These are phyloP conservation scores for Aureobasidium sp. DNA, from an alignment of 2,329 filamentous ascomycete species.

Conservation along the genomic window DNA sequence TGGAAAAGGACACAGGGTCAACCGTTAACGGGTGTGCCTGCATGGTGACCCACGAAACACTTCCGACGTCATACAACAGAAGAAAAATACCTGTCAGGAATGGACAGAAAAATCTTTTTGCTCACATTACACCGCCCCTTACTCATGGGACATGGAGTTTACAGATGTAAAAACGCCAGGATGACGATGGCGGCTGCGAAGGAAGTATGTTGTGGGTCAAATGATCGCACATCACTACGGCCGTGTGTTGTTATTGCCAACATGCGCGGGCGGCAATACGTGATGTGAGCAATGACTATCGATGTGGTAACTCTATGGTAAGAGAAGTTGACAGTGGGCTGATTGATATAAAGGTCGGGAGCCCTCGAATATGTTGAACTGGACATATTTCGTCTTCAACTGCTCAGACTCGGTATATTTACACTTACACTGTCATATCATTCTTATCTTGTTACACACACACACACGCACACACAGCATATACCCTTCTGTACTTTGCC, in stretches of 20 bases:
- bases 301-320: slow-evolving; percentile 4
- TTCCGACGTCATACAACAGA: slow-evolving; percentile 9
- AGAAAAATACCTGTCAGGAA: slow-evolving; percentile 1
- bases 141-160: not conserved
- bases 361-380: not conserved
- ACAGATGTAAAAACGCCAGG: not conserved
- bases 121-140: slow-evolving; percentile 1
- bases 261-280: not conserved
- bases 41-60: not conserved
- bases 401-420: not conserved
- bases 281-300: not conserved
- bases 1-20: not conserved
- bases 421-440: not conserved
- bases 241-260: slow-evolving; percentile 7
- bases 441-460: not conserved
- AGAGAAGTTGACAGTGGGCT: not conserved
- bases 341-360: not conserved
- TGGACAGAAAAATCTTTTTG: not conserved
- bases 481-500: not conserved
- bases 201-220: slow-evolving; percentile 7
- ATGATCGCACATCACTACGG: slow-evolving; percentile 7
- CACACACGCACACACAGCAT: not conserved
- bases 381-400: not conserved
- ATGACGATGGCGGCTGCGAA: slow-evolving; percentile 10
- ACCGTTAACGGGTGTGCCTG: slow-evolving; percentile 5